Evolutionary conservation across 805 yeast species (phyloP).

Genomic region (Yarrowia hollandica): DNA sequence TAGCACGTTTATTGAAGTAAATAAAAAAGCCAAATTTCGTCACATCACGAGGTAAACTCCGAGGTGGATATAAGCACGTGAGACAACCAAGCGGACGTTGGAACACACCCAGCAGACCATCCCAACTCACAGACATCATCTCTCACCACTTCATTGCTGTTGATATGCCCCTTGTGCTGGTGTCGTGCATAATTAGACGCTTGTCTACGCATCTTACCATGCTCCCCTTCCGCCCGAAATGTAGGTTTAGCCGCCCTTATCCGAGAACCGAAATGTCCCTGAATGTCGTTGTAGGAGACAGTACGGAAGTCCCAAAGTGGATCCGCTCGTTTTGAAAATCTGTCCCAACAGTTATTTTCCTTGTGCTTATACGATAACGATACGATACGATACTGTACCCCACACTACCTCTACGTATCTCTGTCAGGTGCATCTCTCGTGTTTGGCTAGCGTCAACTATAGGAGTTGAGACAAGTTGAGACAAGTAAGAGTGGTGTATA

Average conservation of each 20-base stretch:
- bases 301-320: neutral
- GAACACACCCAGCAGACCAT: too few species aligned
- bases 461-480: neutral
- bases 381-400: constrained; percentile 15
- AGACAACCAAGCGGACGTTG: too few species aligned
- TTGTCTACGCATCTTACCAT: too few species aligned
- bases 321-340: too few species aligned
- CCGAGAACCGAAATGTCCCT: constrained; percentile 17
- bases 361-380: too few species aligned
- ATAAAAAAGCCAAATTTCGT: neutral
- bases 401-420: constrained; percentile 1
- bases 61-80: too few species aligned
- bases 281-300: too few species aligned
- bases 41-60: neutral
- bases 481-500: neutral
- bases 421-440: constrained; percentile 15
- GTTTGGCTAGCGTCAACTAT: neutral
- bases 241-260: constrained; percentile 4
- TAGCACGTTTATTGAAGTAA: neutral
- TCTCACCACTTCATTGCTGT: too few species aligned
- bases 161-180: too few species aligned
- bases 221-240: constrained; percentile 5
- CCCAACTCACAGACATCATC: too few species aligned
- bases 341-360: too few species aligned
- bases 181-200: too few species aligned